These are phyloP conservation scores for Cytospora paraplurivora DNA, from an alignment of 2,329 filamentous ascomycete species.

Conservation along the genomic window DNA sequence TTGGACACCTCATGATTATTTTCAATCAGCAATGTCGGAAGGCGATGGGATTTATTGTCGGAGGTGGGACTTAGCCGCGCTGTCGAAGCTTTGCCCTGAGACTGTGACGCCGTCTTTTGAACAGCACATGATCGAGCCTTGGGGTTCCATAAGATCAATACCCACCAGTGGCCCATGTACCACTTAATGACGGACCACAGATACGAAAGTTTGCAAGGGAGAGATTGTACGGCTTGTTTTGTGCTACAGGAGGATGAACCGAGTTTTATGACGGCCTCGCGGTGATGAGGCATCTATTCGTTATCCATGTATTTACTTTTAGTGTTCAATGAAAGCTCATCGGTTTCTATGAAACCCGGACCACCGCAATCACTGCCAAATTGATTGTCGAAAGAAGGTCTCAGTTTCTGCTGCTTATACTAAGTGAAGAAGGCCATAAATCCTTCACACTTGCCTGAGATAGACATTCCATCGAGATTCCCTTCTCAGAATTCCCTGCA, in stretches of 20 bases:
- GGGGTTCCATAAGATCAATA: neutral
- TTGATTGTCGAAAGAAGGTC: neutral
- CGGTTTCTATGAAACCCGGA: conserved; percentile 1
- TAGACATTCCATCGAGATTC: neutral
- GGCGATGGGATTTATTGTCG: conserved; percentile 27
- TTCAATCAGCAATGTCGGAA: conserved; percentile 19
- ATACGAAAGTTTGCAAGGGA: neutral
- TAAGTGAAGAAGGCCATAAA: neutral
- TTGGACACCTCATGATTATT: conserved; percentile 45
- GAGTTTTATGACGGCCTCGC: conserved; percentile 23
- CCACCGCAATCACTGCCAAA: neutral
- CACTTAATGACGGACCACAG: neutral
- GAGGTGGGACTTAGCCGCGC: conserved; percentile 12
- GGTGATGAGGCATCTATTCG: conserved; percentile 22
- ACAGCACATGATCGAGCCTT: conserved; percentile 19
- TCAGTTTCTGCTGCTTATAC: neutral
- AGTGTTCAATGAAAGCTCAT: conserved; percentile 19
- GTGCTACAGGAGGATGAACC: conserved; percentile 18
- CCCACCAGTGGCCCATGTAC: conserved; percentile 1
- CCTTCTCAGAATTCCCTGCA: neutral
- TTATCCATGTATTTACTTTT: conserved; percentile 25
- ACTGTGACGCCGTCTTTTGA: conserved; percentile 22
- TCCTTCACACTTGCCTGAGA: neutral
- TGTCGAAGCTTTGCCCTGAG: conserved; percentile 2
- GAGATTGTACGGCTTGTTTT: conserved; percentile 24